Conservation (phyloP, 2,329 filamentous ascomycete genomes). For the Phoma herbarum region DNA sequence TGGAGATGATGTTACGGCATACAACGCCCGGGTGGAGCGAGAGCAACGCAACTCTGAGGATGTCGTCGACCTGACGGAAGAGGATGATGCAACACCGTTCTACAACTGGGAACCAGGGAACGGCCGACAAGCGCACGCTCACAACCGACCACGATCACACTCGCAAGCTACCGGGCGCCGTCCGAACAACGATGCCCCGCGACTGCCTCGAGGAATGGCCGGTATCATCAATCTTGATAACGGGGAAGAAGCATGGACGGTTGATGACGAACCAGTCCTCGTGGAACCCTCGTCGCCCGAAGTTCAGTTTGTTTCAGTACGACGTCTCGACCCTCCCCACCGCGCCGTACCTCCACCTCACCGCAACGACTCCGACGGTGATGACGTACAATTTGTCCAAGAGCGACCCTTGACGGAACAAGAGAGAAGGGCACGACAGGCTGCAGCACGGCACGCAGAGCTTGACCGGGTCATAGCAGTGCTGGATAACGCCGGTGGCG, state of each 20-base stretch:
- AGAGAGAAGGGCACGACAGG: constrained; percentile 26
- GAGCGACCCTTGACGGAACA: constrained; percentile 35
- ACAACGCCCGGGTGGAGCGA: constrained; percentile 24
- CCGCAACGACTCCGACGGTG: constrained; percentile 31
- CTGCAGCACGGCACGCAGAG: constrained; percentile 19
- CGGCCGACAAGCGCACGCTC: neutral
- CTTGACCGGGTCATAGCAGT: constrained; percentile 34
- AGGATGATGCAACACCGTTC: constrained; percentile 24
- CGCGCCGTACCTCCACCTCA: constrained; percentile 10
- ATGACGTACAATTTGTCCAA: constrained; percentile 45
- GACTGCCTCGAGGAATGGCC: constrained; percentile 53
- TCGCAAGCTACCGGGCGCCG: neutral
- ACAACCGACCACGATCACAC: neutral
- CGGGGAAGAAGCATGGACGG: constrained; percentile 34
- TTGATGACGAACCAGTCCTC: constrained; percentile 23
- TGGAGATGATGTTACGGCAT: constrained; percentile 12
- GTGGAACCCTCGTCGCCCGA: constrained; percentile 53
- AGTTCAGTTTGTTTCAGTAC: constrained; percentile 58
- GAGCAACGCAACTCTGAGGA: constrained; percentile 23
- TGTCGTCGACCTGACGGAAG: constrained; percentile 46
- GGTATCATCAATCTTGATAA: constrained; percentile 56
- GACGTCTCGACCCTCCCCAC: constrained; percentile 35
- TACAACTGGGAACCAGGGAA: constrained; percentile 7
- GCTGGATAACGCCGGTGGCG: constrained; percentile 24
- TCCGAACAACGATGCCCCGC: constrained; percentile 6